Conservation (phyloP, 345 rosid species). For the Camelina sativa region DNA sequence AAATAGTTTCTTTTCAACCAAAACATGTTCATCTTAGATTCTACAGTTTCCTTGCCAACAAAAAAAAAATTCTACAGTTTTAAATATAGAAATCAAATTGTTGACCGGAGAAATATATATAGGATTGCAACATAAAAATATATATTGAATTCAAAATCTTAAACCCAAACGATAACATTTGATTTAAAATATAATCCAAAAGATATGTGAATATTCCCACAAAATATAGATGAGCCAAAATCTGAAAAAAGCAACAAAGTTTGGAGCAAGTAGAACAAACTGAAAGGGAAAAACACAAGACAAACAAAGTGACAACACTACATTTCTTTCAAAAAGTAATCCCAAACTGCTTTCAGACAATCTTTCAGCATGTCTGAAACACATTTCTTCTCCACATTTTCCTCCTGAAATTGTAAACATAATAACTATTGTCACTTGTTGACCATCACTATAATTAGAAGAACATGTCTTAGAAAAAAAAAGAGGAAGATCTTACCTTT, state of each 20-base stretch:
- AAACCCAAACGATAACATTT: no score
- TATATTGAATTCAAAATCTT: no score
- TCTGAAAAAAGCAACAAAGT: constrained; percentile 9
- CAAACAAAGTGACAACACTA: constrained; percentile 7
- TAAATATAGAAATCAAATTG: no score
- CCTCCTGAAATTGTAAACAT: constrained; percentile 15
- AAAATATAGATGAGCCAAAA: not conserved
- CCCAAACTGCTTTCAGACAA: constrained; percentile 32
- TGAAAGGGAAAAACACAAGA: not conserved
- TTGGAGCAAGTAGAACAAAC: constrained; percentile 4
- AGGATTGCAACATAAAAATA: no score
- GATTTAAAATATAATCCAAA: no score
- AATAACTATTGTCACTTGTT: not conserved
- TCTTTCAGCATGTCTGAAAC: constrained; percentile 39
- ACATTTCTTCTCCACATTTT: constrained; percentile 19
- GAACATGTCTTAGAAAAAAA: not conserved
- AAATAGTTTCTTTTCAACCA: no score
- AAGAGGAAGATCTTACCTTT: constrained; percentile 13
- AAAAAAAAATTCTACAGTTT: no score
- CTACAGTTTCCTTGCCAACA: no score
- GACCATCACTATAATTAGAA: not conserved
- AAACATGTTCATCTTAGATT: no score
- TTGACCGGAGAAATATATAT: no score
- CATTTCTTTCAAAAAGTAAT: constrained; percentile 22
- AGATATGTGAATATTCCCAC: no score